Percentiles rank a stretch among this genome's conserved stretches.
Evolutionary conservation across 2,329 filamentous ascomycete genomes (phyloP).

Genomic region (Phialocephala sp.): DNA sequence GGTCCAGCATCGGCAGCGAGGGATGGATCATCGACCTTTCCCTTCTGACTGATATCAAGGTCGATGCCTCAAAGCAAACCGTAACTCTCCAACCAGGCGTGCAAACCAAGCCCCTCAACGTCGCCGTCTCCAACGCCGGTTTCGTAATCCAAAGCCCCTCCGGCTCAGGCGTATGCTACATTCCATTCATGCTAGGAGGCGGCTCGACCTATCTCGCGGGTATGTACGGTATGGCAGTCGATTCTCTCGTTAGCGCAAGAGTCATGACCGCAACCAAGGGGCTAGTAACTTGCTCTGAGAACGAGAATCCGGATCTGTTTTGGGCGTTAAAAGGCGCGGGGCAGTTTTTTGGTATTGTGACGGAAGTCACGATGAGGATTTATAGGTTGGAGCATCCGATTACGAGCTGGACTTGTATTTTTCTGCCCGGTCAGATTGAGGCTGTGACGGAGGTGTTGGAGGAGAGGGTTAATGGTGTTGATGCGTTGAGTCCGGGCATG

Average conservation of each 20-base stretch:
- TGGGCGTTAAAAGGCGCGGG: constrained; percentile 42
- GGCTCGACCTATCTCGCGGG: not conserved
- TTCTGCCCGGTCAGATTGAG: constrained; percentile 37
- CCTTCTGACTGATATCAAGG: constrained; percentile 22
- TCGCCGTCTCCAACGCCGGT: constrained; percentile 22
- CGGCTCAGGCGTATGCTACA: constrained; percentile 39
- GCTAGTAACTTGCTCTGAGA: constrained; percentile 30
- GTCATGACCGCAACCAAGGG: constrained; percentile 37
- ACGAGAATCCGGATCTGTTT: constrained; percentile 36
- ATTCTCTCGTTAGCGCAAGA: constrained; percentile 36
- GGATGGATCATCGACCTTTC: constrained; percentile 39
- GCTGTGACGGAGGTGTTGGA: constrained; percentile 37
- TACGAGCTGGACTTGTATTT: constrained; percentile 41
- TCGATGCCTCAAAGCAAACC: constrained; percentile 12
- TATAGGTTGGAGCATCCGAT: constrained; percentile 33
- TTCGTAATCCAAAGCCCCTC: constrained; percentile 22
- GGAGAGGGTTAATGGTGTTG: constrained; percentile 9
- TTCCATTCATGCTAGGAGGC: constrained; percentile 31
- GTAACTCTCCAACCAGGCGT: constrained; percentile 26
- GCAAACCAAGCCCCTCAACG: constrained; percentile 30
- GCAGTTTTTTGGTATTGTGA: constrained; percentile 43
- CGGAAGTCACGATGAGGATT: constrained; percentile 37
- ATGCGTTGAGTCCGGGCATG: constrained; percentile 6
- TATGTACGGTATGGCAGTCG: constrained; percentile 33
- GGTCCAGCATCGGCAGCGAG: constrained; percentile 33